Percentiles rank a stretch among this genome's conserved stretches.
Conservation (phyloP, 2,329 filamentous ascomycete genomes). For the Colletotrichum brevisporum region DNA sequence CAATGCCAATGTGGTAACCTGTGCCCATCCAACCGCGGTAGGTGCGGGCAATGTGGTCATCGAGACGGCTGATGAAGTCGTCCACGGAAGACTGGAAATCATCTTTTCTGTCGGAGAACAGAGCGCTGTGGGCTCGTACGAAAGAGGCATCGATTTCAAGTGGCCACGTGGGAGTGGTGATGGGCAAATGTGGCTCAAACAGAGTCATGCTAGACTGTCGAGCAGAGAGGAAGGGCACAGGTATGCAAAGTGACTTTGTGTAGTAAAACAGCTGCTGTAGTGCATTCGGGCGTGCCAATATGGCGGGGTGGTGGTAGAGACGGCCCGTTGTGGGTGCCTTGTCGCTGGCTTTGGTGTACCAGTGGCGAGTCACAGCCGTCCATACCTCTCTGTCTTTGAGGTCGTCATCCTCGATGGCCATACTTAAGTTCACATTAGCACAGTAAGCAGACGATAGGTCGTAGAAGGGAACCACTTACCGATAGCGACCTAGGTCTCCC, state of each 20-base stretch:
- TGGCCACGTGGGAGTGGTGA: not conserved
- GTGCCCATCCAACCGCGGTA: constrained; percentile 66
- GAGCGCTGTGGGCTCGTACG: constrained; percentile 4
- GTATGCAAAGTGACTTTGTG: constrained; percentile 77
- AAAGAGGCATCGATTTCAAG: constrained; percentile 10
- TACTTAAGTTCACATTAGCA: constrained; percentile 51
- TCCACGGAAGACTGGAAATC: not conserved
- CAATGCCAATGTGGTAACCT: constrained; percentile 70
- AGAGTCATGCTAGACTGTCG: constrained; percentile 79
- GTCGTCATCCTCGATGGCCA: constrained; percentile 92
- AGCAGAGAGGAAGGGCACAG: constrained; percentile 68
- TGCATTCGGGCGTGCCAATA: constrained; percentile 78
- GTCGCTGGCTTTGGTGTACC: constrained; percentile 88
- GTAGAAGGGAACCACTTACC: constrained; percentile 46
- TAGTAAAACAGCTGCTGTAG: constrained; percentile 82
- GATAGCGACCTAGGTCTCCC: constrained; percentile 85
- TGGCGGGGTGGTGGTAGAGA: constrained; percentile 90
- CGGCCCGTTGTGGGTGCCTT: constrained; percentile 81
- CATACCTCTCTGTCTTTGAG: constrained; percentile 82
- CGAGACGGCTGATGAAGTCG: constrained; percentile 66
- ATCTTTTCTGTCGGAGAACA: constrained; percentile 7
- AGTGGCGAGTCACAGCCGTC: constrained; percentile 83
- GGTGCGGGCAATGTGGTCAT: constrained; percentile 68
- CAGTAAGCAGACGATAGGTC: not conserved
- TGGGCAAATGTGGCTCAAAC: constrained; percentile 69